A percentile compares a stretch with the other conserved stretches of the same genome.
Evolutionary conservation across 192 early-diverging fungal genomes (phyloP).

Genomic region (Gaertneriomyces sp.): DNA sequence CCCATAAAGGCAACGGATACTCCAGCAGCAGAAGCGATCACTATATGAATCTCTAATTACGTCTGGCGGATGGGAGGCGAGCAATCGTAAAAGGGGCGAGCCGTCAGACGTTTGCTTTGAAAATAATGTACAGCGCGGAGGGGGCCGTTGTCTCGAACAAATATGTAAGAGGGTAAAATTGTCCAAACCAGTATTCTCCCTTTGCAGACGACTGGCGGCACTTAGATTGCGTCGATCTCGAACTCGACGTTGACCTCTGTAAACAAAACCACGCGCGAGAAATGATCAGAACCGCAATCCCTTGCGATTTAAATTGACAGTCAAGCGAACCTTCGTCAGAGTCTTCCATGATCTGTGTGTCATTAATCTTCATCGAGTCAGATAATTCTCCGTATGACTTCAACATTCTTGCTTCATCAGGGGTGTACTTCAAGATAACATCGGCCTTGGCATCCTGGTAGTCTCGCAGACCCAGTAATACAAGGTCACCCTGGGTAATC

Average conservation of each 20-base stretch:
- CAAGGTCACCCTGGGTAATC: conserved; percentile 88
- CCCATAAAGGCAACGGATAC: too few species aligned
- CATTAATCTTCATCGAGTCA: conserved; percentile 83
- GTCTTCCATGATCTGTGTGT: conserved; percentile 57
- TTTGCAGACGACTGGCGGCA: not conserved
- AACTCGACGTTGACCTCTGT: conserved; percentile 78
- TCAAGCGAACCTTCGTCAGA: conserved; percentile 40
- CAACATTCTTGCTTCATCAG: conserved; percentile 90
- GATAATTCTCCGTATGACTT: conserved; percentile 95
- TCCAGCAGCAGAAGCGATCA: too few species aligned
- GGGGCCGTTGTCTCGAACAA: too few species aligned
- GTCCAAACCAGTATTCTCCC: too few species aligned
- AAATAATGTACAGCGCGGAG: too few species aligned
- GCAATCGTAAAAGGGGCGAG: too few species aligned
- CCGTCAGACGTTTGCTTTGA: too few species aligned
- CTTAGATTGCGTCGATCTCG: conserved; percentile 82
- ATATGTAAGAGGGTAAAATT: too few species aligned
- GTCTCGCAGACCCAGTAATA: conserved; percentile 85
- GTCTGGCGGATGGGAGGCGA: too few species aligned
- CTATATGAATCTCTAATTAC: too few species aligned
- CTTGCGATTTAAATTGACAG: not conserved
- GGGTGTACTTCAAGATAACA: conserved; percentile 92
- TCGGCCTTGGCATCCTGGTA: conserved; percentile 92
- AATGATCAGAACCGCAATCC: not conserved
- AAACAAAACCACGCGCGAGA: conserved; percentile 13